Base-by-base conservation (phyloP, 139 green algal genomes). In the Astrephomene gubernaculifera region DNA sequence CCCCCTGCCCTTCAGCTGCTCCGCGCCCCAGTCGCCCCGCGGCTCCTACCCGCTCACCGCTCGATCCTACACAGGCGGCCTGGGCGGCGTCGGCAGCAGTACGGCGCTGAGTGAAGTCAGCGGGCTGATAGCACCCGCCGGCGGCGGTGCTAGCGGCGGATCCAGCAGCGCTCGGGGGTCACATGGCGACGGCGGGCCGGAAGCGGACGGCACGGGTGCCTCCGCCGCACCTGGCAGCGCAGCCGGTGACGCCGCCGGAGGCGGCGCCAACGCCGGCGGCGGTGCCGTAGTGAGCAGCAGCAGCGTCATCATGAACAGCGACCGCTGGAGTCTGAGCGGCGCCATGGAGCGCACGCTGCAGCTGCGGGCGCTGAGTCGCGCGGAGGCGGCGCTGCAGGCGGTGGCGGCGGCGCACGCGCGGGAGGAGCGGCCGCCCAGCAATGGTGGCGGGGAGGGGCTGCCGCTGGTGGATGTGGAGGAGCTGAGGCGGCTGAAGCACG, bases 401-500 rank as follows among this genome's bases (percentile, higher is more conserved):
- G 45, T 67, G 64, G 79, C 39, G 43, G 44, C 33, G 63, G 44
- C 52, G 79, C 64, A 57, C 39, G 79, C 44, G 64, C 27, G 5
- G 64, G 9, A 6, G 79, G 44, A 76, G 44, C 79, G 63, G 31
- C 64, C 64, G 33, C 2, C 10, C 33, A 68, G 61, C 45, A 31
- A 65, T 25, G 31, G 6, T 2, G 12, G 14, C 1, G 45, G 39
- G n/a, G 79, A 33, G 65, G 65, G 4, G 35, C 14, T 21, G 45
- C 10, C 14, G 61, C 9, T 10, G 38, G 45, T 44, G 45, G 63
- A 72, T 35, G 49, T 78, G 49, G 65, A 86, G 79, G 79, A 86
- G 65, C 65, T 86, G 33, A 19, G 49, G 65, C 25, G 31, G 49
- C 79, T 86, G 2, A 86, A 86, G 65, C 35, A 79, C 35, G 8